Base-by-base conservation (phyloP, 306 rosid species). In the Casuarina cunninghamiana region DNA sequence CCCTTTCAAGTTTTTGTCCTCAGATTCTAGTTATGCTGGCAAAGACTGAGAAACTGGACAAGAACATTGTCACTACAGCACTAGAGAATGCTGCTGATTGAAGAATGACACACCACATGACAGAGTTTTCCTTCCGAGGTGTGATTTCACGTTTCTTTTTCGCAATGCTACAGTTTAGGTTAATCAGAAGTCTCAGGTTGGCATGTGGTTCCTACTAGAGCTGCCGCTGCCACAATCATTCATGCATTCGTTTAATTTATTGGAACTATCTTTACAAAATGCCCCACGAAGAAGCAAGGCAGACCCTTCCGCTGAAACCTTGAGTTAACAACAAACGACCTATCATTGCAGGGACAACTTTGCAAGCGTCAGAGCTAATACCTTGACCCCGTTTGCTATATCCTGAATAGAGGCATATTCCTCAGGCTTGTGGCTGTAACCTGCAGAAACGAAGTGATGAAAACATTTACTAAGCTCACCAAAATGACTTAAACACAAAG, bases 401-500 rank as follows among this genome's bases (percentile, higher is more conserved):
- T 91, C 97, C 75, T 92, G 38, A 74, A 77, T 53, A 53, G 81
- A 81, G 62, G 98, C 85, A 81, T 82, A 92, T 83, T 95, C 98
- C 79, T 95, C 98, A 46, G 98, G 98, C 85, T 91, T 95, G 75
- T 95, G 97, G 87, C 97, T 95, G 86, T 90, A 95, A 60, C 98
- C 98, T 92, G 97, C 80, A 77, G 75, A 84, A 78, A 68, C 82
- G 81, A 73, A 77, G 35, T 26, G 54, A 65, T 37, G 49, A 69
- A 35, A 75, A 78, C 72, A 70, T 17, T 17, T 65, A 45, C 11
- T 43, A 63, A 21, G 38, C 42, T 32, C 51, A 45, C 73, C 9
- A 61, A 53, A 17, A 63, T 65, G 17, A 43, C 71, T 66, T 42
- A 9, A 66, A 6, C 50, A 66, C 5, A n/a, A 58, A 42, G 10